A percentile compares a stretch with the other conserved stretches of the same genome.
These are phyloP conservation scores for Gynochthodes officinalis DNA, from an alignment of 257 asterid genomes.

Conservation along the genomic window DNA sequence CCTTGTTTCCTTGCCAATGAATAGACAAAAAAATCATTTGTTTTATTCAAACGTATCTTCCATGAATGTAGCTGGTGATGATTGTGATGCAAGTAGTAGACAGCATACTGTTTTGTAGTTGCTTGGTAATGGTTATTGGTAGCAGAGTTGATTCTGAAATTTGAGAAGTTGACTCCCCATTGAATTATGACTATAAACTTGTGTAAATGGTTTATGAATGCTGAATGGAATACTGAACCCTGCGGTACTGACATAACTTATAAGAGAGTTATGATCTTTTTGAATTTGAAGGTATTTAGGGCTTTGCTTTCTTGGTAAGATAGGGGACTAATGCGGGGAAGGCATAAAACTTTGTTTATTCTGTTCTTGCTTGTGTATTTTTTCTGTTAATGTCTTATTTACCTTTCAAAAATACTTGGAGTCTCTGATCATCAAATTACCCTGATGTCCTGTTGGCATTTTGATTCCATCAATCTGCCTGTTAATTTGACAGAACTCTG, in stretches of 20 bases:
- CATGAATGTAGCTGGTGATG: no score
- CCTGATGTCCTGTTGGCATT: neutral
- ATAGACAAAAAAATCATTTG: neutral
- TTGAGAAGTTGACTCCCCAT: neutral
- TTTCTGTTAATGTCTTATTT: neutral
- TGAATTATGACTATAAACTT: neutral
- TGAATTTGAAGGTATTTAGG: constrained; percentile 5
- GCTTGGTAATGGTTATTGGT: neutral
- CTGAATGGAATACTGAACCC: neutral
- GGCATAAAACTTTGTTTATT: neutral
- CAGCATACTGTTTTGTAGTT: neutral
- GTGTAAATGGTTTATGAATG: neutral
- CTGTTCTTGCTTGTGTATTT: neutral
- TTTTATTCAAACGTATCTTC: no score
- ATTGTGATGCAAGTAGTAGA: neutral
- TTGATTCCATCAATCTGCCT: constrained; percentile 3
- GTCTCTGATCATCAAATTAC: neutral
- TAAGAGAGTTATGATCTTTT: neutral
- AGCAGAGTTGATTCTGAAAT: neutral
- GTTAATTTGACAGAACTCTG: neutral
- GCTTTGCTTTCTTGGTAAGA: neutral
- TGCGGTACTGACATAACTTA: neutral
- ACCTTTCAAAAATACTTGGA: neutral
- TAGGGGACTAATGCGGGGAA: no score
- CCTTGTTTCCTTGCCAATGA: neutral